A percentile compares a stretch with the other conserved stretches of the same genome.
phyloP scores from a whole-genome alignment of 176 grass and related monocot genomes.

The Oropetium thomaeum region DNA sequence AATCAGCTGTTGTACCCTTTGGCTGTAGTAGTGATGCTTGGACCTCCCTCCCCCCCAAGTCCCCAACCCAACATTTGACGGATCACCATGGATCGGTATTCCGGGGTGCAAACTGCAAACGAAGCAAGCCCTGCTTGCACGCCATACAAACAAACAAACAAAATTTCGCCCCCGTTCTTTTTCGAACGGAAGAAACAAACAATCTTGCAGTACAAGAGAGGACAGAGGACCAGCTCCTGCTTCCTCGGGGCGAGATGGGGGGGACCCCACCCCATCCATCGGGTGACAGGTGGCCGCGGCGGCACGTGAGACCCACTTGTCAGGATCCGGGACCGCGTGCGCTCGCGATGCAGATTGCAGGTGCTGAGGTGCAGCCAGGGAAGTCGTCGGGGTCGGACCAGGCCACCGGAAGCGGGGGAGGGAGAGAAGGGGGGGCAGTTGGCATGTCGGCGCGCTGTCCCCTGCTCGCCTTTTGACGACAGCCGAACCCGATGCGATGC shows the following conservation, averaged over 20 bases:
- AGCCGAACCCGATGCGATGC: constrained; percentile 30
- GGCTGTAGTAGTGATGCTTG: no score
- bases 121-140: neutral
- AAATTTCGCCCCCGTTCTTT: neutral
- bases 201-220: constrained; percentile 18
- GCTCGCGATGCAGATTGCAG: neutral
- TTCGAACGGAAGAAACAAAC: neutral
- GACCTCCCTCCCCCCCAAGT: no score
- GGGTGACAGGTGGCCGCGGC: constrained; percentile 10
- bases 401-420: neutral
- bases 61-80: neutral
- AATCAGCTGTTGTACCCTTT: no score
- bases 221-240: neutral
- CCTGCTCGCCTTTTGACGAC: constrained; percentile 41
- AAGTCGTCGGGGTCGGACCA: neutral
- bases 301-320: constrained; percentile 29
- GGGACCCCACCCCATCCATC: no score
- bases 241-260: neutral
- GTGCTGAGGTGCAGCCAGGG: no score
- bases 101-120: neutral
- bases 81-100: neutral
- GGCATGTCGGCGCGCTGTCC: constrained; percentile 49
- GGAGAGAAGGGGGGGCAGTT: neutral
- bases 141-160: neutral
- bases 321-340: neutral